Conservation (phyloP, 2,329 filamentous ascomycete species). For the Pyrenochaeta sp. region DNA sequence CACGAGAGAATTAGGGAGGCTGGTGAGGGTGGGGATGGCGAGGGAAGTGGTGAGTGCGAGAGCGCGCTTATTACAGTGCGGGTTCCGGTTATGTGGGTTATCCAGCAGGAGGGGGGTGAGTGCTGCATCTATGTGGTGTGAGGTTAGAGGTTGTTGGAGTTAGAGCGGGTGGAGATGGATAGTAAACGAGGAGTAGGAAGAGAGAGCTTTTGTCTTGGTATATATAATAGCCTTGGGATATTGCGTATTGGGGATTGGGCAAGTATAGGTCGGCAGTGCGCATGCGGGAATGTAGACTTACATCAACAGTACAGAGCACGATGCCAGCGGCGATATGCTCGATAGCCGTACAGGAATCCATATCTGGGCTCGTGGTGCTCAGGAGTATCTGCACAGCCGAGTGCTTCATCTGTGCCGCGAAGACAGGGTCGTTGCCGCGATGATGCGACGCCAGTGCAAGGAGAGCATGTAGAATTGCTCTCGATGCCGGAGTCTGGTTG, state of each 20-base stretch:
- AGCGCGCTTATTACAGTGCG: no score
- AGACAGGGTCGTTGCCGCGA: not conserved
- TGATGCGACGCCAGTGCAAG: conserved; percentile 11
- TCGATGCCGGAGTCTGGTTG: conserved; percentile 1
- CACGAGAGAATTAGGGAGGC: conserved; percentile 5
- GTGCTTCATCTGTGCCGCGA: conserved; percentile 2
- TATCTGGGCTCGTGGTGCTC: not conserved
- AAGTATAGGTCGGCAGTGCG: no score
- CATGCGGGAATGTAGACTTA: no score
- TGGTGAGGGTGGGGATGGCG: no score
- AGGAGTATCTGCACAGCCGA: conserved; percentile 3
- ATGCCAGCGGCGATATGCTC: conserved; percentile 8
- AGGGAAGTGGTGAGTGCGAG: no score
- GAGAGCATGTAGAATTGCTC: conserved; percentile 1
- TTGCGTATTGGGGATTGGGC: no score
- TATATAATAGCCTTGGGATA: no score
- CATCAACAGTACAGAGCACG: conserved; percentile 6
- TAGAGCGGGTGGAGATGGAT: no score
- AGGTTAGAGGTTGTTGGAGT: not conserved
- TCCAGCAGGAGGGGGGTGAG: no score
- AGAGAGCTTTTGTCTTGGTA: no score
- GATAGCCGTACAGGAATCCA: conserved; percentile 1
- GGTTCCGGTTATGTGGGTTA: no score
- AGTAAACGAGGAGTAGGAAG: no score
- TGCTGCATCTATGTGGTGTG: conserved; percentile 3